Percentiles rank a stretch among this genome's conserved stretches.
These are phyloP conservation scores for Sporisorium exsertum DNA, from an alignment of 1,284 basidiomycete species.

Conservation along the genomic window DNA sequence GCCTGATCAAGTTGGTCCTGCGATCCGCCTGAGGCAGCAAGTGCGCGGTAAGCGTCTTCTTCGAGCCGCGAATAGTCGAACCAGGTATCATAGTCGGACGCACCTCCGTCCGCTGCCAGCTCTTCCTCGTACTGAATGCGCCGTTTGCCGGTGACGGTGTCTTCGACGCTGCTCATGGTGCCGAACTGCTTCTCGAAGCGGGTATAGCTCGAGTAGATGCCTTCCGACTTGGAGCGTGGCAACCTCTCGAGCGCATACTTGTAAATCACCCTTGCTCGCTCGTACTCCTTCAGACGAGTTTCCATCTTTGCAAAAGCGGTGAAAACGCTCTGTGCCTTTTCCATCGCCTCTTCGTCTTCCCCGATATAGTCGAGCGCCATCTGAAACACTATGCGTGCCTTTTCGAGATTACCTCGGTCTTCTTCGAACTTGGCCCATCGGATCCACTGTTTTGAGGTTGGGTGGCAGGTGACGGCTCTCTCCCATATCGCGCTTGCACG, in stretches of 20 bases:
- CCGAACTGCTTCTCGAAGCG: conserved; percentile 99
- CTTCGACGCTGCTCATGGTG: conserved; percentile 85
- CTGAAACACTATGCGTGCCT: conserved; percentile 94
- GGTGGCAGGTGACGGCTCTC: conserved; percentile 90
- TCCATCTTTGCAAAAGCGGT: conserved; percentile 98
- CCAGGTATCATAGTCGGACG: conserved; percentile 95
- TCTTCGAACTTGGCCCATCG: conserved; percentile 98
- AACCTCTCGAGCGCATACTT: conserved; percentile 94
- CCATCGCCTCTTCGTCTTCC: conserved; percentile 95
- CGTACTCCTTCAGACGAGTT: conserved; percentile 92
- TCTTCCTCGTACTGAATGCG: conserved; percentile 86
- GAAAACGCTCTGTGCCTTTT: conserved; percentile 96
- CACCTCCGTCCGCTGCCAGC: conserved; percentile 70
- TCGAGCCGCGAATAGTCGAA: conserved; percentile 95
- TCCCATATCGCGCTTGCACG: conserved; percentile 93
- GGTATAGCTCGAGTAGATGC: conserved; percentile 88
- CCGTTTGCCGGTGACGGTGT: conserved; percentile 93
- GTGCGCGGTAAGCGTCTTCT: conserved; percentile 83
- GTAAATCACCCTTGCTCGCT: conserved; percentile 95
- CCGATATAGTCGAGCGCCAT: conserved; percentile 97
- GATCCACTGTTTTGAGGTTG: conserved; percentile 95
- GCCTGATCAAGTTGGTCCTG: conserved; percentile 38
- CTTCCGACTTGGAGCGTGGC: conserved; percentile 87
- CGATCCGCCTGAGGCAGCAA: conserved; percentile 47
- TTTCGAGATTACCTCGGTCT: conserved; percentile 81